Conservation (phyloP, 345 rosid genomes). For the Salix brachista region DNA sequence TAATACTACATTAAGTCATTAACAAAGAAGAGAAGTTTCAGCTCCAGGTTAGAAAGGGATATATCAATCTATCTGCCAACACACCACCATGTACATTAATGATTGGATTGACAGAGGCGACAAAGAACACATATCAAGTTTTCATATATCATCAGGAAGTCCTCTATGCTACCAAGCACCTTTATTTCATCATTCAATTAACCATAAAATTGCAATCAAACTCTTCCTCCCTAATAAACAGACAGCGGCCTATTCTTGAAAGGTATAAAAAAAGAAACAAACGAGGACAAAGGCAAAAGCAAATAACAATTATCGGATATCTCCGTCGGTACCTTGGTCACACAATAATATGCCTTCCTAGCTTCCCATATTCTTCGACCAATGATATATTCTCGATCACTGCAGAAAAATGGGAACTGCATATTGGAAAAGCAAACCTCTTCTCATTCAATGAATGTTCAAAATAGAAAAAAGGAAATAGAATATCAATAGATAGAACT, state of each 20-base stretch:
- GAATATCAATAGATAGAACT: background rate
- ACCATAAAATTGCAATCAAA: background rate
- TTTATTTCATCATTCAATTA: background rate
- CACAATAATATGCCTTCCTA: slow-evolving; percentile 66
- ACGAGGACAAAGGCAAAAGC: background rate
- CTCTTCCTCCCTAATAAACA: background rate
- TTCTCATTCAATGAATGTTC: background rate
- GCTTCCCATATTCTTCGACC: slow-evolving; percentile 92
- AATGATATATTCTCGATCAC: slow-evolving; percentile 90
- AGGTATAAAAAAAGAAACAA: background rate
- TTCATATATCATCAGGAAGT: background rate
- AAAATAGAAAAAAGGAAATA: background rate
- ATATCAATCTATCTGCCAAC: background rate
- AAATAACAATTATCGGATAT: background rate
- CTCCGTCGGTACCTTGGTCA: slow-evolving; percentile 71
- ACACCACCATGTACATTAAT: background rate
- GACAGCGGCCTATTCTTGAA: background rate
- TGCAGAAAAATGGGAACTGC: slow-evolving; percentile 96
- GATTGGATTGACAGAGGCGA: background rate
- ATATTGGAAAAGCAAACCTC: slow-evolving; percentile 13
- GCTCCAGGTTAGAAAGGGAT: background rate
- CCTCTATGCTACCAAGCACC: background rate
- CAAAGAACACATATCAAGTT: background rate
- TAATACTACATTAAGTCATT: too few species aligned
- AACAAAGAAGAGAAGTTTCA: background rate